Base-by-base conservation (phyloP, 331 rosid genomes). In the Quercus phellos region DNA sequence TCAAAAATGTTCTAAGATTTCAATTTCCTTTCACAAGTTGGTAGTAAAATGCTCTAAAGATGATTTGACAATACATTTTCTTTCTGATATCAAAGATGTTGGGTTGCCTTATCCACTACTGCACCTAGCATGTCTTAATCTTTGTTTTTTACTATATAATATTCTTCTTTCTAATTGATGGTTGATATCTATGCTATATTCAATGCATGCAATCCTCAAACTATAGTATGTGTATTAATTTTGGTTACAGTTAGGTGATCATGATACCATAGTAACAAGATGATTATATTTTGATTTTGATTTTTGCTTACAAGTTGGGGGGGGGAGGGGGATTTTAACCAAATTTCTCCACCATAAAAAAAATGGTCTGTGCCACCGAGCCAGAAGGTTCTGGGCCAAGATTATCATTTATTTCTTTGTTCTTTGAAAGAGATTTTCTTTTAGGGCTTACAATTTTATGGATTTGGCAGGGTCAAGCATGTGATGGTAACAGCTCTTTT, bases 391-490 rank as follows among this genome's bases (percentile, higher is more conserved):
- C 26, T 30, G 70, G 64, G 46, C 51, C 55, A 72, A 72, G 42
- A 61, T 68, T 54, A 43, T 55, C n/a, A 19, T 30, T 19, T 71
- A 21, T 55, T 3, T 72, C 13, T 72, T 51, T 76, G 30, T 70
- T 46, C 14, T 8, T 55, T 59, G 76, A 75, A 51, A 73, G 64
- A 13, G 56, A 54, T 84, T 59, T 84, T 14, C 46, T 68, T 79
- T 81, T 7, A 17, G 66, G 21, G 76, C 66, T 79, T 6, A 60
- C 35, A 8, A 14, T 72, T 82, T 27, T 79, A 55, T 32, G 75
- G 66, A 81, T 79, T 78, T 84, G 83, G 89, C 89, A 94, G 99
- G 83, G 83, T 84, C 87, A 92, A 91, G 80, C 99, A 94, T 88
- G 98, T 94, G 74, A 86, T 88, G 91, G 53, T 90, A 87, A 94